Conservation (phyloP, 2,329 filamentous ascomycete genomes). For the Basipetospora chlamydospora region DNA sequence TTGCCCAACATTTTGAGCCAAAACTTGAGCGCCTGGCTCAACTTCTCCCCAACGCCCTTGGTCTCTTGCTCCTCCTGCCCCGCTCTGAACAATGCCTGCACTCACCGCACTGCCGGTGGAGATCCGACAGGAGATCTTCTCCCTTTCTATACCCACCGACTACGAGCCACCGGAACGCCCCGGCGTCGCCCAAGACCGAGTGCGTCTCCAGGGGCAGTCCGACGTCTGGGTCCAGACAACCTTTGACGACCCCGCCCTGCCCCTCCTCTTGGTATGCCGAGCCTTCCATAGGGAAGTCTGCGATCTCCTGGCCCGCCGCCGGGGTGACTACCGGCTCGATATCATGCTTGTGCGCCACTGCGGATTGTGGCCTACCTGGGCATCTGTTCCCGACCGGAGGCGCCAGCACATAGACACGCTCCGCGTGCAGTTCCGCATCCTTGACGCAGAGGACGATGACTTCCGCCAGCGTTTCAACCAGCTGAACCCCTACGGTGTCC, state of each 20-base stretch:
- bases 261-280: background rate
- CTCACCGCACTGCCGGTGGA: background rate
- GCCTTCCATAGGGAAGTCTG: conserved; percentile 7
- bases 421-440: conserved; percentile 10
- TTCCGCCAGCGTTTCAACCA: background rate
- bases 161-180: background rate
- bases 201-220: background rate
- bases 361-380: conserved; percentile 11
- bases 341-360: conserved; percentile 11
- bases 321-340: conserved; percentile 8
- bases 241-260: background rate
- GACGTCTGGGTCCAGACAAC: background rate
- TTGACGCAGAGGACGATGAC: conserved; percentile 9
- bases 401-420: conserved; percentile 8
- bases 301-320: conserved; percentile 7
- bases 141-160: background rate
- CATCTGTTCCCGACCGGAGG: conserved; percentile 8
- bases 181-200: background rate
- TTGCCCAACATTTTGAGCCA: too few relatives aligned
- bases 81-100: too few relatives aligned
- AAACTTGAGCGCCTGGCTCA: too few relatives aligned
- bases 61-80: too few relatives aligned
- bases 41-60: too few relatives aligned
- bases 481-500: background rate
- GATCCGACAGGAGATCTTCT: background rate